Evolutionary conservation across 352 stramenopile species (phyloP), one percentile per base, ranked within the genome.

Genomic region (Phytophthora meadii): DNA sequence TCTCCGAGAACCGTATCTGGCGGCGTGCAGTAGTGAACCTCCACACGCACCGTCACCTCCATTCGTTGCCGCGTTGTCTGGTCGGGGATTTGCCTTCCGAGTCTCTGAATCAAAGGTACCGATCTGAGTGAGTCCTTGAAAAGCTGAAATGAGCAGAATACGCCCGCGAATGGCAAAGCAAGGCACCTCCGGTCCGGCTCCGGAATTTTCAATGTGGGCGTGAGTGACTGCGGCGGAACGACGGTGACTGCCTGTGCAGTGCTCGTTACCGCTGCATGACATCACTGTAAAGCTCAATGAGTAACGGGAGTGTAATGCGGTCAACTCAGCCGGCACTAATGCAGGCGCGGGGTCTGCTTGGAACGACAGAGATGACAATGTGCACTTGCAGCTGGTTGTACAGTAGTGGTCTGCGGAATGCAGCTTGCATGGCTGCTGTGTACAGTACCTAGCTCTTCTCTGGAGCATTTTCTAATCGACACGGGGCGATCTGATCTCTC

Each of bases 11-110:
- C 54, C n/a, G 72, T 76, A 52, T 77, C 54, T 64, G 70, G 52
- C 5, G 75, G 82, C 0, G 75, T 81, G 34, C 76, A 74, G 57
- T 91, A 93, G 65, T 80, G 82, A 50, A 90, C 68, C 52, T 89
- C 79, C 19, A 90, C 71, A 2, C 68, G 72, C 52, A 86, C 77
- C 4, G 74, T 70, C 54, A 84, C 75, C 60, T 87, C 66, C 74
- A 78, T 87, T 61, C 34, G 54, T 46, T 47, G 34, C 36, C 25
- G 17, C 17, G 60, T 54, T 61, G 59, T 25, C 65, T 73, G 65
- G 36, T 74, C 65, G 44, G 49, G n/a, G 60, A 72, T 72, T 68
- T 68, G 64, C 64, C 54, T 41, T 48, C 28, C 4, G n/a, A 56
- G 15, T 19, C 27, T 30, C 27, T 30, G 27, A 30, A 30, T 30